Percentiles rank a stretch among this genome's conserved stretches.
Evolutionary conservation across 2,329 filamentous ascomycete genomes (phyloP).

Genomic region (Stachybotrys chartarum): DNA sequence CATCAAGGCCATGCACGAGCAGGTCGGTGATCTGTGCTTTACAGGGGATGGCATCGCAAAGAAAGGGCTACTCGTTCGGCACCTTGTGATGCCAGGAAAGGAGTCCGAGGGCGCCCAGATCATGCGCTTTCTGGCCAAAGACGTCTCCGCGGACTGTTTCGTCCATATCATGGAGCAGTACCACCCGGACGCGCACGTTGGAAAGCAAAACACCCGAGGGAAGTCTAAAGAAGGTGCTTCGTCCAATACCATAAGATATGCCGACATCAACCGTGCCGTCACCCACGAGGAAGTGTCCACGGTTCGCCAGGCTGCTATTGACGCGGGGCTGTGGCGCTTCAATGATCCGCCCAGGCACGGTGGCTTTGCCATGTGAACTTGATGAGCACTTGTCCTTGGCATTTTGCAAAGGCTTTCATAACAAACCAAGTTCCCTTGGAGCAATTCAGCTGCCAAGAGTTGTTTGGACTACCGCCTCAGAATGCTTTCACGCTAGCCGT

Average conservation of each 20-base stretch:
- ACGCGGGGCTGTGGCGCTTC: conserved; percentile 72
- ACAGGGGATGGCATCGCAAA: conserved; percentile 76
- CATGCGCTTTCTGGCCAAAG: conserved; percentile 66
- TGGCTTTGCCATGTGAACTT: conserved; percentile 39
- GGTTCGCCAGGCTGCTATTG: conserved; percentile 60
- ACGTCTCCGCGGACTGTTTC: conserved; percentile 69
- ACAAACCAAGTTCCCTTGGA: not conserved
- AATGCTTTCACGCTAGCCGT: not conserved
- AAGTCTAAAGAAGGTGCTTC: conserved; percentile 13
- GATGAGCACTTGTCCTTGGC: not conserved
- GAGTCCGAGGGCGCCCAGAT: conserved; percentile 68
- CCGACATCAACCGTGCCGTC: conserved; percentile 66
- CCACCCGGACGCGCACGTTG: conserved; percentile 72
- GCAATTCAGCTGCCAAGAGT: not conserved
- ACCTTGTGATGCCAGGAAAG: conserved; percentile 79
- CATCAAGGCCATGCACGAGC: conserved; percentile 70
- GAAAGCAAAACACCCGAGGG: conserved; percentile 46
- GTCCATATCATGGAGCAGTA: conserved; percentile 90
- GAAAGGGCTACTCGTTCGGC: conserved; percentile 66
- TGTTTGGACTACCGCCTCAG: not conserved
- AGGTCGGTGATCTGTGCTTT: conserved; percentile 79
- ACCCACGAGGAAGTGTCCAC: conserved; percentile 53
- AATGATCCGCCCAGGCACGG: conserved; percentile 53
- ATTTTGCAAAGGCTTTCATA: not conserved
- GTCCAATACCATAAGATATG: conserved; percentile 53